These are phyloP conservation scores for Erythrophleum fordii DNA, from an alignment of 306 rosid genomes.

Conservation along the genomic window DNA sequence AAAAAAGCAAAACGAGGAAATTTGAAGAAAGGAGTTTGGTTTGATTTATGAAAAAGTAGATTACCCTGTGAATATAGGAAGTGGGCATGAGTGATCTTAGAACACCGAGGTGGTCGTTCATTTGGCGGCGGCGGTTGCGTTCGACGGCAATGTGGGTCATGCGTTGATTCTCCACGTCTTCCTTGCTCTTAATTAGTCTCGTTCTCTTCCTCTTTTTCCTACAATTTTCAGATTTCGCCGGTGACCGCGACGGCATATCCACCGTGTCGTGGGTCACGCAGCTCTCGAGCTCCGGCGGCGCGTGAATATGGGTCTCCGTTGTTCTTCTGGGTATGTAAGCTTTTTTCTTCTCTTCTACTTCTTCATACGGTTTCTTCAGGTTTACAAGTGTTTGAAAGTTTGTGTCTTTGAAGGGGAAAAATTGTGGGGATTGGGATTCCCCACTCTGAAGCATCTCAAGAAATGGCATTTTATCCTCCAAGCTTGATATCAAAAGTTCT, in stretches of 20 bases:
- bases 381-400: constrained; percentile 74
- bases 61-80: constrained; percentile 75
- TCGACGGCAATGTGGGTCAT: constrained; percentile 98
- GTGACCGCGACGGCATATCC: constrained; percentile 51
- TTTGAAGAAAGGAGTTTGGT: constrained; percentile 26
- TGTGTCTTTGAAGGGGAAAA: constrained; percentile 65
- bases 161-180: constrained; percentile 90
- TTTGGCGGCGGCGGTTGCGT: constrained; percentile 89
- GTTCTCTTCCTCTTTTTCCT: constrained; percentile 82
- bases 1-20: constrained; percentile 20
- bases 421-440: constrained; percentile 60
- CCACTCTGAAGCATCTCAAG: constrained; percentile 87
- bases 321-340: constrained; percentile 21
- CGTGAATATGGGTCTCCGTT: constrained; percentile 52
- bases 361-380: constrained; percentile 63
- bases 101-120: constrained; percentile 94
- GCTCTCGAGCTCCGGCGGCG: constrained; percentile 63
- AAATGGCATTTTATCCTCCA: constrained; percentile 76
- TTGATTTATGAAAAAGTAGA: background rate
- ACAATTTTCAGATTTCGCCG: constrained; percentile 65
- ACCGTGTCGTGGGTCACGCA: constrained; percentile 59
- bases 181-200: constrained; percentile 77
- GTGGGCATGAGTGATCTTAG: constrained; percentile 90
- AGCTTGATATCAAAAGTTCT: constrained; percentile 45
- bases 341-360: background rate